Conservation (phyloP, 2,329 filamentous ascomycete species). For the Botryotinia calthae region DNA sequence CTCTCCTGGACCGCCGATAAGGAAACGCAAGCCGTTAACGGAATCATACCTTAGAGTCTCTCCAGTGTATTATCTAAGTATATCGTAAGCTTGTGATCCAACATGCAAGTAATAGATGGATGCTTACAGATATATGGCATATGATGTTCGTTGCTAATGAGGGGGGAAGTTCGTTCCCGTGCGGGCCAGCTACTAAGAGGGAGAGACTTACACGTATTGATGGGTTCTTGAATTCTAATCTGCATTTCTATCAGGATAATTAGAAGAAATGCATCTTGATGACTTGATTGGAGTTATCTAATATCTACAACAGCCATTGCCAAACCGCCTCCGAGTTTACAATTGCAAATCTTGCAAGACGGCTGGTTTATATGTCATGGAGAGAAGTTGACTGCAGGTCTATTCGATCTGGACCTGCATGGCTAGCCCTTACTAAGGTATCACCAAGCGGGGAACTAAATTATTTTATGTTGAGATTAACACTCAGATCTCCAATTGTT, state of each 20-base stretch:
- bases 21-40: background rate
- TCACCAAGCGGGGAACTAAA: slow-evolving; percentile 3
- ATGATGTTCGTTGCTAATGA: background rate
- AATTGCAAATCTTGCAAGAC: background rate
- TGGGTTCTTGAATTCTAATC: background rate
- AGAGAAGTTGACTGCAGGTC: background rate
- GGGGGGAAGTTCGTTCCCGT: background rate
- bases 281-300: background rate
- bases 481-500: background rate
- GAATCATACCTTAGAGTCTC: background rate
- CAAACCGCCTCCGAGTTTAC: background rate
- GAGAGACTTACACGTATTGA: background rate
- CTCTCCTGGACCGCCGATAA: background rate
- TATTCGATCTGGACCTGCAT: background rate
- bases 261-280: background rate
- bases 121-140: background rate
- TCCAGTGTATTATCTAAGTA: background rate
- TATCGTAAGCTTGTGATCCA: background rate
- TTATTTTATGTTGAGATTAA: background rate
- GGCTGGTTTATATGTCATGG: background rate
- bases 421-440: background rate
- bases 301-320: background rate
- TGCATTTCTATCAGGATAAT: background rate
- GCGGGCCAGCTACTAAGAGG: background rate
- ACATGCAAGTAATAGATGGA: background rate